These are phyloP conservation scores for Lineolata rhizophorae DNA, from an alignment of 495 filamentous ascomycete genomes.

Conservation along the genomic window DNA sequence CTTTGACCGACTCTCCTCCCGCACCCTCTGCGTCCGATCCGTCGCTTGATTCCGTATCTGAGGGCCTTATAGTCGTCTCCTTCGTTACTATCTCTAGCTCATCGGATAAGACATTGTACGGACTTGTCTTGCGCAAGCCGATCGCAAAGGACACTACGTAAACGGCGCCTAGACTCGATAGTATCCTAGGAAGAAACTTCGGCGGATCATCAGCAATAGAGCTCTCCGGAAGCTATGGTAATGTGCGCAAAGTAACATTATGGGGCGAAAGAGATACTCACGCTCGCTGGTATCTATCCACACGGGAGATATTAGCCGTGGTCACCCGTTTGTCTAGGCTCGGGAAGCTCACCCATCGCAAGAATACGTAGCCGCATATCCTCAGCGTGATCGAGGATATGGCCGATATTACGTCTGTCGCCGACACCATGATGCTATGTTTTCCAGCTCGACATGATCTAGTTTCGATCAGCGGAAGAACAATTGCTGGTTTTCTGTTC, in stretches of 20 bases:
- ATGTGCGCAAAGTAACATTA: conserved; percentile 2
- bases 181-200: conserved; percentile 36
- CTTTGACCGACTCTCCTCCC: conserved; percentile 16
- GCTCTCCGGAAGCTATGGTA: conserved; percentile 2
- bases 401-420: no score
- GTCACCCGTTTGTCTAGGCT: no score
- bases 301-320: no score
- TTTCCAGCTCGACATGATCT: no score
- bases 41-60: conserved; percentile 15
- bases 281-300: conserved; percentile 2
- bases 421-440: no score
- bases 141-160: conserved; percentile 50
- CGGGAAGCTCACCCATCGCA: conserved; percentile 52
- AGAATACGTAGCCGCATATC: conserved; percentile 43
- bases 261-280: background rate
- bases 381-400: conserved; percentile 42
- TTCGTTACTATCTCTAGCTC: conserved; percentile 36
- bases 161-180: conserved; percentile 48
- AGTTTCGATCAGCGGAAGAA: no score
- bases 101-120: conserved; percentile 35
- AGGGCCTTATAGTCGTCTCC: conserved; percentile 21
- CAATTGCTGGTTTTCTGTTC: no score
- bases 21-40: conserved; percentile 13
- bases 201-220: conserved; percentile 4
- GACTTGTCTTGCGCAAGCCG: conserved; percentile 30